Evolutionary conservation across 108 stramenopile species (phyloP).

Genomic region (Nannochloropsis salina): DNA sequence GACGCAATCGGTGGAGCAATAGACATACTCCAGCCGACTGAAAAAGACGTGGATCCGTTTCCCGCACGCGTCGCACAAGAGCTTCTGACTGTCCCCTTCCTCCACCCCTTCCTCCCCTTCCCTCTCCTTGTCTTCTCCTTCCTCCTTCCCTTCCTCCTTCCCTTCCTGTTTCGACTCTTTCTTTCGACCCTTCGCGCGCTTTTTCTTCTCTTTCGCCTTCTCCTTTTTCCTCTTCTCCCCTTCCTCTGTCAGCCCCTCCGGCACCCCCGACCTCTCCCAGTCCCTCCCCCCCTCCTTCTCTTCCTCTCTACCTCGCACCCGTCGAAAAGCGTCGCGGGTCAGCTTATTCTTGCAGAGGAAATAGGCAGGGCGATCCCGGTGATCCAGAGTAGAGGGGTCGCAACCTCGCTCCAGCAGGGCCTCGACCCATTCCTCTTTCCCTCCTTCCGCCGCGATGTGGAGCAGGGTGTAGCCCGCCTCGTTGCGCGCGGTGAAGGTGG

Average conservation of each 20-base stretch:
- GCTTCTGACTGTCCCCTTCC: conserved; percentile 27
- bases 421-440: conserved; percentile 32
- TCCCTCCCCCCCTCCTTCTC: conserved; percentile 29
- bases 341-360: conserved; percentile 43
- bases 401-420: conserved; percentile 41
- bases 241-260: conserved; percentile 52
- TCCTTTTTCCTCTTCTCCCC: conserved; percentile 42
- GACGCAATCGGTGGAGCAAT: conserved; percentile 49
- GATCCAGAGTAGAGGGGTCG: conserved; percentile 37
- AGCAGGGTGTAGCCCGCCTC: conserved; percentile 43
- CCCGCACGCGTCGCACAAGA: conserved; percentile 40
- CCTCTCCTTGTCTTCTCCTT: conserved; percentile 40
- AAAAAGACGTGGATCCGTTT: conserved; percentile 36
- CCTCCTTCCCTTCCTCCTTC: conserved; percentile 31
- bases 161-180: conserved; percentile 43
- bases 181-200: conserved; percentile 41
- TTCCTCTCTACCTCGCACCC: conserved; percentile 36
- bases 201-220: conserved; percentile 54
- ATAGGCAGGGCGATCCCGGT: conserved; percentile 44
- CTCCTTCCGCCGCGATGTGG: conserved; percentile 43
- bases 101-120: conserved; percentile 42
- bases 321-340: conserved; percentile 45
- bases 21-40: conserved; percentile 38
- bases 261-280: conserved; percentile 46
- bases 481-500: neutral